Conservation (phyloP, 2,329 filamentous ascomycete genomes). For the Ceratocystis albifundus region DNA sequence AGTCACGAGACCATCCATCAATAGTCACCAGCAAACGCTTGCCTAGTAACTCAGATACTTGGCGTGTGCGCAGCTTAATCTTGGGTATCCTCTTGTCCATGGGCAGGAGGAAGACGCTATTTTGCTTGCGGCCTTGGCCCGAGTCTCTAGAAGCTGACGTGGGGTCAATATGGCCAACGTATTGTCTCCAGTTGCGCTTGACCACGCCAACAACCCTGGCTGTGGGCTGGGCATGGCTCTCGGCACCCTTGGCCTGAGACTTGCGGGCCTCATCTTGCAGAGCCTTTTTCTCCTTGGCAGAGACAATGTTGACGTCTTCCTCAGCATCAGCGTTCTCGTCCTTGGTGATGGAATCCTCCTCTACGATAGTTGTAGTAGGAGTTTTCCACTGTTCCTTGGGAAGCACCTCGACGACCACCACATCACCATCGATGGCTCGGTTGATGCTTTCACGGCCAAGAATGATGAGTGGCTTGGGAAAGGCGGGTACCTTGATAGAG, state of each 20-base stretch:
- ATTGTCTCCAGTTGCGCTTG: conserved; percentile 96
- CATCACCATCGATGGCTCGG: conserved; percentile 77
- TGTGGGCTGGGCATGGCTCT: conserved; percentile 76
- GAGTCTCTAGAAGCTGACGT: conserved; percentile 65
- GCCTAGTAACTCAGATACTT: conserved; percentile 76
- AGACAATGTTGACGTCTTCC: conserved; percentile 51
- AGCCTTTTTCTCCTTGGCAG: conserved; percentile 72
- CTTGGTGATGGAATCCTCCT: conserved; percentile 81
- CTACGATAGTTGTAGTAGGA: conserved; percentile 88
- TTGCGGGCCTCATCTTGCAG: conserved; percentile 85
- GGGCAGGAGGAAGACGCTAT: conserved; percentile 86
- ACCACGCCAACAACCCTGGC: conserved; percentile 84
- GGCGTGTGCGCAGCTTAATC: conserved; percentile 81
- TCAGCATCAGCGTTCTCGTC: conserved; percentile 82
- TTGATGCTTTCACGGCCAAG: conserved; percentile 95
- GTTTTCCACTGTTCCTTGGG: conserved; percentile 95
- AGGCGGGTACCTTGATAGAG: conserved; percentile 77
- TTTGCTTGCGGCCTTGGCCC: conserved; percentile 70
- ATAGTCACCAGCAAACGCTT: conserved; percentile 89
- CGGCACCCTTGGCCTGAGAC: conserved; percentile 62
- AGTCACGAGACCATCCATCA: conserved; percentile 89
- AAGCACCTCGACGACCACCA: conserved; percentile 85
- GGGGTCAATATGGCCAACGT: conserved; percentile 88
- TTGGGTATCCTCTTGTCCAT: conserved; percentile 99
- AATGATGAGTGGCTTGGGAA: conserved; percentile 77